These are phyloP conservation scores for Sequoia sempervirens DNA, from an alignment of 75 land plant species.

Conservation along the genomic window DNA sequence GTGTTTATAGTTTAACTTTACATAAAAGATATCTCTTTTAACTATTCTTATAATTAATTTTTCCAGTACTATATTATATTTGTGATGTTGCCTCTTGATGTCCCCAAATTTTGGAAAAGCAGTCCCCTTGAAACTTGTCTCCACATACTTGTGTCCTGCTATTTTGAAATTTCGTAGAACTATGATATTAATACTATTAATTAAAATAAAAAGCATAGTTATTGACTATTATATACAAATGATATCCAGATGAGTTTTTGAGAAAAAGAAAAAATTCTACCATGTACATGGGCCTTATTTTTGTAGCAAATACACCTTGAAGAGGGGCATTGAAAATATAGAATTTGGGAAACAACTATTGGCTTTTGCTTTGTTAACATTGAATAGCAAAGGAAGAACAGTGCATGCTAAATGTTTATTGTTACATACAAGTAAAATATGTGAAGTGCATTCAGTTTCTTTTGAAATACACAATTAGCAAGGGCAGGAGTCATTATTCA, in stretches of 20 bases:
- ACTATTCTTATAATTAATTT: too few species aligned
- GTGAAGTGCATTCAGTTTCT: too few species aligned
- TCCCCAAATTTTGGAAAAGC: too few species aligned
- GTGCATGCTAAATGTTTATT: not conserved
- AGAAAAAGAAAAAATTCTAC: not conserved
- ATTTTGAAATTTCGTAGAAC: too few species aligned
- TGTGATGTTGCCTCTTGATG: too few species aligned
- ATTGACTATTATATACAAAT: not conserved
- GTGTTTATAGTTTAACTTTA: too few species aligned
- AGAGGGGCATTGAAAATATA: not conserved
- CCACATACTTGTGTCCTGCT: too few species aligned
- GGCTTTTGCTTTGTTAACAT: not conserved
- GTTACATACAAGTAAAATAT: not conserved
- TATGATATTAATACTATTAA: not conserved
- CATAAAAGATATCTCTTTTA: too few species aligned
- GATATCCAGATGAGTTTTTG: not conserved
- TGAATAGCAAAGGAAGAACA: not conserved
- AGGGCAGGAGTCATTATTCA: not conserved
- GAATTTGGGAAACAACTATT: not conserved
- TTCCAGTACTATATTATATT: too few species aligned
- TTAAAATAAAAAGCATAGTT: too few species aligned
- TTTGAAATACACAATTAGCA: too few species aligned
- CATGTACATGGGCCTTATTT: not conserved
- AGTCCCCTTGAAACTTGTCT: too few species aligned
- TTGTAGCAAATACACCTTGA: not conserved